Conservation (phyloP, 2,329 filamentous ascomycete genomes). For the Aspergillus sp. region DNA sequence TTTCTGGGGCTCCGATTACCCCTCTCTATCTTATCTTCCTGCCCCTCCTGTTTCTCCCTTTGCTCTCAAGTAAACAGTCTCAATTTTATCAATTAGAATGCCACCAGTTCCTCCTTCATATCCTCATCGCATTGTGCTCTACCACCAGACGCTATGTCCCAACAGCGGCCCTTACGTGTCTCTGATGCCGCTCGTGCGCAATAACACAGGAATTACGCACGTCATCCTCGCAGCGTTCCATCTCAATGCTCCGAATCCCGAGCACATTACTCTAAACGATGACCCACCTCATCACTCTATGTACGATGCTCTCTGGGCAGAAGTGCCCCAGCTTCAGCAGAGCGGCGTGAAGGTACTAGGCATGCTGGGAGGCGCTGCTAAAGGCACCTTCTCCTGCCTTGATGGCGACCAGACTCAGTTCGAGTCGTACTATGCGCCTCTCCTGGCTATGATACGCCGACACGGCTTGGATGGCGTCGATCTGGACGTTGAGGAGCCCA, state of each 20-base stretch:
- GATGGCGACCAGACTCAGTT: slow-evolving; percentile 65
- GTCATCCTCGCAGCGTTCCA: slow-evolving; percentile 87
- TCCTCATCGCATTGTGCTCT: slow-evolving; percentile 47
- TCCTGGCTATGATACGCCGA: slow-evolving; percentile 67
- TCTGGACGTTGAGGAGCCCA: slow-evolving; percentile 78
- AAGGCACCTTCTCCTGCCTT: slow-evolving; percentile 69
- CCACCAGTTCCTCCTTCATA: slow-evolving; percentile 21
- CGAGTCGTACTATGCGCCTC: slow-evolving; percentile 72
- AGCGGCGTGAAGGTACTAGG: slow-evolving; percentile 78
- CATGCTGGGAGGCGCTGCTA: slow-evolving; percentile 85
- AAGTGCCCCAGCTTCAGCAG: slow-evolving; percentile 72
- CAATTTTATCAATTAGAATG: neutral
- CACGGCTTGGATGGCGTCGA: slow-evolving; percentile 72
- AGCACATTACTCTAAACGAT: slow-evolving; percentile 78
- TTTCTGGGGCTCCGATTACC: neutral
- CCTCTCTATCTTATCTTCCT: neutral
- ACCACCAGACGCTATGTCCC: slow-evolving; percentile 69
- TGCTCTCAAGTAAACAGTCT: neutral
- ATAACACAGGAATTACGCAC: slow-evolving; percentile 72
- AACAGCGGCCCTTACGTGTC: slow-evolving; percentile 60
- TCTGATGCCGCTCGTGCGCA: slow-evolving; percentile 63
- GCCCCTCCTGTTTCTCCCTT: neutral
- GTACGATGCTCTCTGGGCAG: slow-evolving; percentile 77
- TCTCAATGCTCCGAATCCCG: slow-evolving; percentile 67
- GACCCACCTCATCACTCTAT: slow-evolving; percentile 68